phyloP scores from a whole-genome alignment of 2,329 filamentous ascomycete genomes.

The Calonectria fujianensis region DNA sequence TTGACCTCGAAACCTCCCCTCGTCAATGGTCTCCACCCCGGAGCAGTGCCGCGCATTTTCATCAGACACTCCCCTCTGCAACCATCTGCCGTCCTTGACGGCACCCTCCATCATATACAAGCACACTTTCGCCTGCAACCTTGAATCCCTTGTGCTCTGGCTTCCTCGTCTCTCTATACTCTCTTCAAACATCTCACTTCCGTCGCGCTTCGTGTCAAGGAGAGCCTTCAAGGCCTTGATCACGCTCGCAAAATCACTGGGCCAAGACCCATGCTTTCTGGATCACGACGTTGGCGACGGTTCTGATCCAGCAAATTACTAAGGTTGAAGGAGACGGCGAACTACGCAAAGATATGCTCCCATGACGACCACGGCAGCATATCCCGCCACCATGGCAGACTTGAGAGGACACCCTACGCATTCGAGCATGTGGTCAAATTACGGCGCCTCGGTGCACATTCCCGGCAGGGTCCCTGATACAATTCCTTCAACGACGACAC shows the following conservation, averaged over 20 bases:
- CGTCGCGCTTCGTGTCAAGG: constrained; percentile 44
- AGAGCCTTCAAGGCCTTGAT: constrained; percentile 40
- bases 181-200: constrained; percentile 39
- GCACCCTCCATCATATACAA: constrained; percentile 66
- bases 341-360: constrained; percentile 66
- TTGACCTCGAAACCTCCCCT: constrained; percentile 62
- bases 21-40: constrained; percentile 64
- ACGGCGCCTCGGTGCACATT: constrained; percentile 73
- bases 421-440: constrained; percentile 75
- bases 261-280: constrained; percentile 50
- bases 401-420: constrained; percentile 76
- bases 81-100: constrained; percentile 65
- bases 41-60: constrained; percentile 70
- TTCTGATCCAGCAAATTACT: constrained; percentile 50
- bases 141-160: constrained; percentile 50
- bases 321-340: constrained; percentile 51
- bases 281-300: constrained; percentile 50
- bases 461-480: constrained; percentile 70
- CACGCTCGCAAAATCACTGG: constrained; percentile 34
- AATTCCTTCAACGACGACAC: constrained; percentile 67
- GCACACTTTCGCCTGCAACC: constrained; percentile 69
- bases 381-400: constrained; percentile 78
- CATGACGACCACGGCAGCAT: constrained; percentile 78
- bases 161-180: constrained; percentile 42
- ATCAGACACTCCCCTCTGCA: constrained; percentile 69